These are phyloP conservation scores for Physaria fendleri DNA, from an alignment of 345 rosid genomes.

Conservation along the genomic window DNA sequence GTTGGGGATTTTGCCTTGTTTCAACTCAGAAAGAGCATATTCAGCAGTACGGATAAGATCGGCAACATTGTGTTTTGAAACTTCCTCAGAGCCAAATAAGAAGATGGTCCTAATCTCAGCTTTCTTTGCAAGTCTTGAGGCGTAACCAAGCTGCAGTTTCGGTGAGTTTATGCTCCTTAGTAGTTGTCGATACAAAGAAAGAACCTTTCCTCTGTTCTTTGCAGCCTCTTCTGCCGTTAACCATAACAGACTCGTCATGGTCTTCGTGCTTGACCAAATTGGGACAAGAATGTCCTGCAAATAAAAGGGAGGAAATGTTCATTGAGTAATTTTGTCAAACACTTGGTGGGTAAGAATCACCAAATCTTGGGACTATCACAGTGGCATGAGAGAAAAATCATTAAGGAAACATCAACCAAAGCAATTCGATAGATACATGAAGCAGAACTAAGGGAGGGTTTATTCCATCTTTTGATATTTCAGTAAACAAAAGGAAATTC, in stretches of 20 bases:
- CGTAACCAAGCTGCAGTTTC: conserved; percentile 44
- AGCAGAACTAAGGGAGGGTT: background rate
- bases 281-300: conserved; percentile 10
- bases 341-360: conserved; percentile 6
- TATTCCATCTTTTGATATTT: no score
- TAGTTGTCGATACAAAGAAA: conserved; percentile 47
- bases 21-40: conserved; percentile 42
- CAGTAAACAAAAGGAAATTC: background rate
- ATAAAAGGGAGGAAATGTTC: background rate
- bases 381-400: background rate
- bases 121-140: conserved; percentile 53
- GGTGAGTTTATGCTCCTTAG: conserved; percentile 52
- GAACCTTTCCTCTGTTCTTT: conserved; percentile 44
- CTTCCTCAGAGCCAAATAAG: conserved; percentile 47
- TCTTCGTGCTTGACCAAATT: background rate
- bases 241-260: conserved; percentile 41
- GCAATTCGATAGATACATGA: background rate
- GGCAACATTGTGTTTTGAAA: conserved; percentile 43
- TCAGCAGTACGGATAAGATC: conserved; percentile 51
- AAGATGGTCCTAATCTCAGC: conserved; percentile 52
- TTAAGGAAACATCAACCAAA: background rate
- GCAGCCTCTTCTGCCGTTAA: conserved; percentile 48
- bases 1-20: conserved; percentile 50
- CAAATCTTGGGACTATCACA: background rate
- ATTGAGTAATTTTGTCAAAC: conserved; percentile 21